Base-by-base conservation (phyloP, 1,284 basidiomycete genomes). In the Papiliotrema terrestris region DNA sequence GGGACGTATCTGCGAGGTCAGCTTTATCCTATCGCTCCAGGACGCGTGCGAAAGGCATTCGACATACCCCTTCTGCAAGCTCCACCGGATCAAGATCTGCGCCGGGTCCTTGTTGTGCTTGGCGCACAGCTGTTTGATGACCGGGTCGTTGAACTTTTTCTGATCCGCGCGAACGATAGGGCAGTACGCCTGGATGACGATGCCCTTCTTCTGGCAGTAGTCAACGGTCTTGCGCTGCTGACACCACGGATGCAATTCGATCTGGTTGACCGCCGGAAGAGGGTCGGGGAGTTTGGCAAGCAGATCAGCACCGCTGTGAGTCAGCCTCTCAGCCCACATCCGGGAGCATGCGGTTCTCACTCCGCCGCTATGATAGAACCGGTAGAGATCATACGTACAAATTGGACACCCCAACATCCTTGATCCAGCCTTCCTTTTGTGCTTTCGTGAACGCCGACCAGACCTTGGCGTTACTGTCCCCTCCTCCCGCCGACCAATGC, bases 221-320 rank as follows among this genome's bases (percentile, higher is more conserved):
- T 82, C 79, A 25, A 90, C 88, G 54, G 93, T 89, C 9, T 84
- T 82, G 43, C 79, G 79, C 59, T 91, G 89, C 67, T 92, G 89
- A 75, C 88, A 91, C 62, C 87, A 84, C 0, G 91, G 90, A 67
- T 92, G 89, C 8, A 91, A 79, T 84, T 93, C 87, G 52, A 94
- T 85, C 69, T 95, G 91, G 73, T 94, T 91, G 45, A 93, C 84
- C 1, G 85, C 78, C 1, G 91, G 91, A 69, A 83, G 80, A 0
- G 83, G 84, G 0, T 74, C 73, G 49, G 79, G 80, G 36, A 95
- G 84, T 67, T 90, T 86, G 68, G 89, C 82, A 3, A 95, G 80
- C 68, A 94, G 91, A 47, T 85, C 82, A 45, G 90, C 75, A 11
- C 83, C 83, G 66, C 88, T 90, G 55, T 4, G 38, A 8, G 45